Evolutionary conservation across 2,329 filamentous ascomycete genomes (phyloP).

Genomic region (Pezicula neosporulosa): DNA sequence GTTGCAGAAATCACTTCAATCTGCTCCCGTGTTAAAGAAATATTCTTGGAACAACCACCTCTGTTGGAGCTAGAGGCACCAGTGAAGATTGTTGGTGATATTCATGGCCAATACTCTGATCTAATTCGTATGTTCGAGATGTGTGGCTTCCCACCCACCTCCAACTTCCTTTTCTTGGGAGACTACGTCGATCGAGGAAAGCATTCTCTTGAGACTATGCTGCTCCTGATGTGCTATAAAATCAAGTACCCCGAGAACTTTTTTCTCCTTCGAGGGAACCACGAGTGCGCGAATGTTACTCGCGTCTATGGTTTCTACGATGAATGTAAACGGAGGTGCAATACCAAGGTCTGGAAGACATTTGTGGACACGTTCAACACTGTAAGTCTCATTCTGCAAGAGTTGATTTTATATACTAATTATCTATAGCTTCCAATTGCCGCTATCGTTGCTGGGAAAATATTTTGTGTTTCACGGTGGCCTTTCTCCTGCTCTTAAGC

Average conservation of each 20-base stretch:
- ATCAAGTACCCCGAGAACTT: conserved; percentile 97
- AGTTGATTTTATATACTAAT: conserved; percentile 9
- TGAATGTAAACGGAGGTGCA: conserved; percentile 93
- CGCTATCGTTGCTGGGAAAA: conserved; percentile 94
- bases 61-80: conserved; percentile 88
- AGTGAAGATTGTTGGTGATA: conserved; percentile 96
- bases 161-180: conserved; percentile 91
- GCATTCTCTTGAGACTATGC: conserved; percentile 91
- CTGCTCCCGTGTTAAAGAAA: conserved; percentile 82
- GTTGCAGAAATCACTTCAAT: conserved; percentile 97
- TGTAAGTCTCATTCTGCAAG: conserved; percentile 15
- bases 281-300: conserved; percentile 95
- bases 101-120: conserved; percentile 95
- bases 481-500: conserved; percentile 82
- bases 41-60: conserved; percentile 87
- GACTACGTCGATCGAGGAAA: conserved; percentile 97
- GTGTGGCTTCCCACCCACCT: conserved; percentile 90
- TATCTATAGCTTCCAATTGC: conserved; percentile 70
- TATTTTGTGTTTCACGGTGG: conserved; percentile 98
- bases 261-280: conserved; percentile 89
- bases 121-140: conserved; percentile 97
- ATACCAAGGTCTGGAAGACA: conserved; percentile 97
- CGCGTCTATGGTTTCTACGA: conserved; percentile 97
- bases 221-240: conserved; percentile 92
- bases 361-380: conserved; percentile 97